A percentile compares a stretch with the other conserved stretches of the same genome.
These are phyloP conservation scores for Arthrobotrys conoides DNA, from an alignment of 2,329 filamentous ascomycete genomes.

Conservation along the genomic window DNA sequence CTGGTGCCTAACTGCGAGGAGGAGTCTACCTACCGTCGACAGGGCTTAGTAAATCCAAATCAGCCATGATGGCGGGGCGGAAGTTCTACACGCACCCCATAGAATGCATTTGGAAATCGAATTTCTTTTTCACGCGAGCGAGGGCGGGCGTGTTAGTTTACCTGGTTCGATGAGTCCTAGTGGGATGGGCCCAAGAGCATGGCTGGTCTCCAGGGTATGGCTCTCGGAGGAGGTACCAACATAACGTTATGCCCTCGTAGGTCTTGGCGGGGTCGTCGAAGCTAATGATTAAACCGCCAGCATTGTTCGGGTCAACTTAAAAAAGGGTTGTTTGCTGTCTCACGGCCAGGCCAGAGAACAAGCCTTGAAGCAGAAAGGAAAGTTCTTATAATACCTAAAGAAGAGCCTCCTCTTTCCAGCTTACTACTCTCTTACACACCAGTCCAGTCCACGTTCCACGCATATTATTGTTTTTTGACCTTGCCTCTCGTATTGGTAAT, in stretches of 20 bases:
- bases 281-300: constrained; percentile 8
- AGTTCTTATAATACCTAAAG: constrained; percentile 56
- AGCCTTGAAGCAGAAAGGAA: constrained; percentile 28
- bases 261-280: constrained; percentile 55
- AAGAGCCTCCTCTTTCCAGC: constrained; percentile 59
- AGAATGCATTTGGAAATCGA: background rate
- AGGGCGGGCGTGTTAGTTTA: constrained; percentile 32
- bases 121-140: constrained; percentile 46
- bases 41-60: constrained; percentile 60
- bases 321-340: constrained; percentile 48
- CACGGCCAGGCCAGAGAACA: constrained; percentile 45
- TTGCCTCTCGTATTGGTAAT: constrained; percentile 60
- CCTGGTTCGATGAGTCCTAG: constrained; percentile 57
- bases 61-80: constrained; percentile 51
- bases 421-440: constrained; percentile 58
- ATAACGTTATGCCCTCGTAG: constrained; percentile 58
- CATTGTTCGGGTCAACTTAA: constrained; percentile 44
- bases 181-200: constrained; percentile 39
- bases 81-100: background rate
- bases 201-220: constrained; percentile 33
- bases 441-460: constrained; percentile 55
- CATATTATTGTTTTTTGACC: constrained; percentile 54
- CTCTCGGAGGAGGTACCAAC: constrained; percentile 32
- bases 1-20: constrained; percentile 39
- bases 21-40: constrained; percentile 41